Conservation (phyloP, 176 grass and related monocot species). For the Ensete ventricosum region DNA sequence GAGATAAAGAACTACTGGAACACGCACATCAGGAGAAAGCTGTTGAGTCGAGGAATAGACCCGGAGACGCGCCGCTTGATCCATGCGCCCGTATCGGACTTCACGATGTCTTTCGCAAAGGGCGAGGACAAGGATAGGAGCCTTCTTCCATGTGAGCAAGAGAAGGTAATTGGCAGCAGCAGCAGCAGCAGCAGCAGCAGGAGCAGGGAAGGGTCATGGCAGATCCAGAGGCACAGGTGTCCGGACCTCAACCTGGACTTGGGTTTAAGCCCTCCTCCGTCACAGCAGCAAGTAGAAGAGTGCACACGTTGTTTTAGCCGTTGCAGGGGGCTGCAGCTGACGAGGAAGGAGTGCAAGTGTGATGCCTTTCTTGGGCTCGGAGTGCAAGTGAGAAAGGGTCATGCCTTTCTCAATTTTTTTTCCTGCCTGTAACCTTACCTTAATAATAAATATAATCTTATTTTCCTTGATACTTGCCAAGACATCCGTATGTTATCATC, state of each 20-base stretch:
- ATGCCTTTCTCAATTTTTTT: too few relatives aligned
- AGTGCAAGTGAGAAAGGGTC: too few relatives aligned
- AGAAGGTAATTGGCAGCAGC: not conserved
- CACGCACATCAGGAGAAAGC: slow-evolving; percentile 19
- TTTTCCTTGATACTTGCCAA: too few relatives aligned
- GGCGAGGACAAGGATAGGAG: not conserved
- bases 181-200: not conserved
- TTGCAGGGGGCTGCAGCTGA: not conserved
- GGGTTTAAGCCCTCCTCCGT: slow-evolving; percentile 5
- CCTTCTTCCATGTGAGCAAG: not conserved
- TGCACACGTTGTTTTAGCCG: not conserved
- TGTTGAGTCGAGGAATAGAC: slow-evolving; percentile 11
- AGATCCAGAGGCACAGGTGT: not conserved
- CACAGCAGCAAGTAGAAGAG: not conserved
- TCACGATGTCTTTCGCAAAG: not conserved
- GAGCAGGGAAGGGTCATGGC: not conserved
- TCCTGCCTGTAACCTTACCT: too few relatives aligned
- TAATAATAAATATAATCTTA: too few relatives aligned
- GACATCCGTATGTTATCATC: too few relatives aligned
- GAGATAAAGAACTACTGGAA: slow-evolving; percentile 26
- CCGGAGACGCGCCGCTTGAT: slow-evolving; percentile 8
- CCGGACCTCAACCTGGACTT: slow-evolving; percentile 19
- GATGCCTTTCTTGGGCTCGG: not conserved
- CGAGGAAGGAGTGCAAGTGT: slow-evolving; percentile 4
- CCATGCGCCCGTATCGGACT: not conserved